Percentiles rank a stretch among this genome's conserved stretches.
These are phyloP conservation scores for Coemansia aciculifera DNA, from an alignment of 192 early-diverging fungal species.

Conservation along the genomic window DNA sequence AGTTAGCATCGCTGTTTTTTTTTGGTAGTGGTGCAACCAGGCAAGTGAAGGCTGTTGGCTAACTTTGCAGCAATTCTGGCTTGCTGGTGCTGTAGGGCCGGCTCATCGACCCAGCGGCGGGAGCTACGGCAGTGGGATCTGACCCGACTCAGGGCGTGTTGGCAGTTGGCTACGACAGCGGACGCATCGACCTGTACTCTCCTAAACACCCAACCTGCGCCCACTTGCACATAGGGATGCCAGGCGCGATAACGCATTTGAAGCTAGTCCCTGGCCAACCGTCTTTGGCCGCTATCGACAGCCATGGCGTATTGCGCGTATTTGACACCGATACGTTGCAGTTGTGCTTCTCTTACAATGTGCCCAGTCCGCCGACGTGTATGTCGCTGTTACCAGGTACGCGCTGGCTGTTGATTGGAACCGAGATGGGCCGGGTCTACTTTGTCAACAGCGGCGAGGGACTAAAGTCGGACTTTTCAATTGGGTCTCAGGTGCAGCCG, in stretches of 20 bases:
- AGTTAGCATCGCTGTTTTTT: not conserved
- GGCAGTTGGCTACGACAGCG: conserved; percentile 33
- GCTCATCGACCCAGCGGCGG: conserved; percentile 22
- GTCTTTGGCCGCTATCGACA: conserved; percentile 28
- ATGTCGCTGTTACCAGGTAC: conserved; percentile 34
- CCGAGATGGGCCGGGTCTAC: conserved; percentile 42
- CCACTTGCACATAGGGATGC: conserved; percentile 1
- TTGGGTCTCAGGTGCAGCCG: conserved; percentile 23
- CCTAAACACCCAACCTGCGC: conserved; percentile 12
- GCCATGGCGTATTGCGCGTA: conserved; percentile 26
- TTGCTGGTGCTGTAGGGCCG: conserved; percentile 18
- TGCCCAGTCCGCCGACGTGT: conserved; percentile 37
- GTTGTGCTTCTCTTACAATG: conserved; percentile 30
- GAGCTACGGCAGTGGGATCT: conserved; percentile 34
- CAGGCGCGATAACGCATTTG: conserved; percentile 20
- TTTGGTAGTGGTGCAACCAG: not conserved
- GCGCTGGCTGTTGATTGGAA: conserved; percentile 45
- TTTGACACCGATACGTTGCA: conserved; percentile 35
- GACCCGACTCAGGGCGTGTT: conserved; percentile 35
- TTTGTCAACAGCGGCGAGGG: conserved; percentile 44
- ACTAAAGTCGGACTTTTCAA: conserved; percentile 46
- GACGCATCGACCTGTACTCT: conserved; percentile 25
- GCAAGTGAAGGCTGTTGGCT: not conserved
- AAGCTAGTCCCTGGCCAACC: conserved; percentile 21
- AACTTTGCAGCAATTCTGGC: not conserved